phyloP scores from a whole-genome alignment of 768 basidiomycete species.

The Asterophora parasitica region DNA sequence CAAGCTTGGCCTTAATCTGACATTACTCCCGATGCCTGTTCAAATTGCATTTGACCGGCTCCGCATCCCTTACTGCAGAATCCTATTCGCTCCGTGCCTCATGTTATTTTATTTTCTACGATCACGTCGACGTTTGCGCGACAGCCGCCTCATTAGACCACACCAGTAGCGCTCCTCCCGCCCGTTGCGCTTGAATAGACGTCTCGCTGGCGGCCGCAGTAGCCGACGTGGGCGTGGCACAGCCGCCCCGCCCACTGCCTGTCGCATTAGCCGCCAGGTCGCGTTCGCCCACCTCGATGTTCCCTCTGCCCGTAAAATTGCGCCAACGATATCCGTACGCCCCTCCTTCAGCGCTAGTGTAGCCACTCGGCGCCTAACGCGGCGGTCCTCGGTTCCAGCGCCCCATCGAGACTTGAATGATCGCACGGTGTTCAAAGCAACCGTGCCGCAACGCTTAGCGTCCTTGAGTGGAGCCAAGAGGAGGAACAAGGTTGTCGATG shows the following conservation, averaged over 20 bases:
- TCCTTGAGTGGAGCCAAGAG: conserved; percentile 48
- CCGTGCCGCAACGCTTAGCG: conserved; percentile 48
- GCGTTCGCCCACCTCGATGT: conserved; percentile 5
- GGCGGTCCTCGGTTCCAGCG: conserved; percentile 43
- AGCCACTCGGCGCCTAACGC: conserved; percentile 56
- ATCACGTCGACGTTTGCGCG: conserved; percentile 1
- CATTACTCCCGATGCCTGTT: background rate
- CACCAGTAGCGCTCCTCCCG: conserved; percentile 29
- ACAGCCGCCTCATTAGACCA: conserved; percentile 17
- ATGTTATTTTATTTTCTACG: conserved; percentile 11
- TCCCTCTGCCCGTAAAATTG: conserved; percentile 21
- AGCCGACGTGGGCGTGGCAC: conserved; percentile 10
- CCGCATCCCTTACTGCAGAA: background rate
- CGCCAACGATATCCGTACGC: conserved; percentile 44
- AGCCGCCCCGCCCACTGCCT: conserved; percentile 14
- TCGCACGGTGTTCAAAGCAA: conserved; percentile 41
- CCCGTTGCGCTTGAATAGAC: conserved; percentile 27
- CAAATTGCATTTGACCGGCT: background rate
- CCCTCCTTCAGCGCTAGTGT: conserved; percentile 62
- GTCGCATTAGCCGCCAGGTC: conserved; percentile 17
- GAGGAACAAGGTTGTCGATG: conserved; percentile 53
- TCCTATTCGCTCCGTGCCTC: conserved; percentile 2
- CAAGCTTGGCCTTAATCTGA: too few species aligned
- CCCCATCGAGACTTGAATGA: conserved; percentile 57
- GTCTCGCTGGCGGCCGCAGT: conserved; percentile 19